Evolutionary conservation across 306 rosid genomes (phyloP).

Genomic region (Betula pendula): DNA sequence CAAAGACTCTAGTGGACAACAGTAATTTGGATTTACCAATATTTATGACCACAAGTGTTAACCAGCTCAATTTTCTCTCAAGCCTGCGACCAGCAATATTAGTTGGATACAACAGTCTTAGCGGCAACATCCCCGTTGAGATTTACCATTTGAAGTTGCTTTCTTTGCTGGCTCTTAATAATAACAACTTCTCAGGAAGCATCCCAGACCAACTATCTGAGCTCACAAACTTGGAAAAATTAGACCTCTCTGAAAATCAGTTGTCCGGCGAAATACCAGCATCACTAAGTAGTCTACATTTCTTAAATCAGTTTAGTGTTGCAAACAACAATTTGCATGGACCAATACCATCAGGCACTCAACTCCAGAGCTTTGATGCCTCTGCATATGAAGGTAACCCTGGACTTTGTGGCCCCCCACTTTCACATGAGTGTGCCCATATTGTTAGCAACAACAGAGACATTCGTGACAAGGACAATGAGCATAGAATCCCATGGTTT

Average conservation of each 20-base stretch:
- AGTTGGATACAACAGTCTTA: background rate
- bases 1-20: no score
- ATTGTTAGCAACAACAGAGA: background rate
- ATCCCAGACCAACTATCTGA: no score
- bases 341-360: conserved; percentile 3
- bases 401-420: background rate
- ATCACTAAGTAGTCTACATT: background rate
- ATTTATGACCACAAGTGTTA: no score
- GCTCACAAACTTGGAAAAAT: no score
- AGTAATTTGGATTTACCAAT: no score
- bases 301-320: background rate
- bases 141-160: background rate
- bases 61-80: no score
- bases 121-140: background rate
- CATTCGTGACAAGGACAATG: background rate
- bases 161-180: no score
- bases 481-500: background rate
- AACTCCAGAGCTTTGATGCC: background rate
- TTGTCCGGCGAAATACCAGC: background rate
- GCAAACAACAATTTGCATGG: conserved; percentile 1
- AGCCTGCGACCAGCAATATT: background rate
- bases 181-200: no score
- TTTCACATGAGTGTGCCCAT: background rate
- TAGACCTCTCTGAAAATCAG: no score
- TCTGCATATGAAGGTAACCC: conserved; percentile 5